These are phyloP conservation scores for Rhodosporidiobolus odoratus DNA, from an alignment of 768 basidiomycete species.

Conservation along the genomic window DNA sequence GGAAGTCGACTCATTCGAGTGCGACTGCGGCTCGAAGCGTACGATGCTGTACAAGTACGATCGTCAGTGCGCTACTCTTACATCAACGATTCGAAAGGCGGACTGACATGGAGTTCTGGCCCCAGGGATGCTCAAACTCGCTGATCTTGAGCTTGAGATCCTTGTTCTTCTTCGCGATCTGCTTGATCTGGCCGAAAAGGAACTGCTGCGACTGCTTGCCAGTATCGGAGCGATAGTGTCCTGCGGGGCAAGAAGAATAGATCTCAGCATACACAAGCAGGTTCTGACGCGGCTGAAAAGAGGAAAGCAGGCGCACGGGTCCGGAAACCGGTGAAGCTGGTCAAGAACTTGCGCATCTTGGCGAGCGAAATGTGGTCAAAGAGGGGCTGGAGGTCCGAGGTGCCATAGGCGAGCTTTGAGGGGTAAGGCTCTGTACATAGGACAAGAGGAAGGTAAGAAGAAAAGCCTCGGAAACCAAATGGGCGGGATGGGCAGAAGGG, in stretches of 20 bases:
- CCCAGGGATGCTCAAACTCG: conserved; percentile 47
- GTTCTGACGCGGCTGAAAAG: neutral
- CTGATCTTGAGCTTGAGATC: conserved; percentile 30
- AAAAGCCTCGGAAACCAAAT: neutral
- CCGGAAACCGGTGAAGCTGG: conserved; percentile 42
- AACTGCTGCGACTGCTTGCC: conserved; percentile 49
- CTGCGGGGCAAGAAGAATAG: conserved; percentile 32
- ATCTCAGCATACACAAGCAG: neutral
- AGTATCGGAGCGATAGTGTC: conserved; percentile 49
- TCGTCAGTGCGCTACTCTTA: no score
- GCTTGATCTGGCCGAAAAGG: conserved; percentile 46
- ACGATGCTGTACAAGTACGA: conserved; percentile 40
- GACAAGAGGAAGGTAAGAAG: neutral
- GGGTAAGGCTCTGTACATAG: conserved; percentile 26
- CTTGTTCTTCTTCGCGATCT: conserved; percentile 38
- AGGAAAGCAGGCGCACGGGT: conserved; percentile 34
- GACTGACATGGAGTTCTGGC: conserved; percentile 43
- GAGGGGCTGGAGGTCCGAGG: conserved; percentile 13
- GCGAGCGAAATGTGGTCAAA: conserved; percentile 27
- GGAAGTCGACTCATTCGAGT: conserved; percentile 29
- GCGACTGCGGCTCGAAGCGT: conserved; percentile 41
- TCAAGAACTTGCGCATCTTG: conserved; percentile 36
- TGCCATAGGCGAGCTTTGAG: conserved; percentile 19
- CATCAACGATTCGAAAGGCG: neutral
- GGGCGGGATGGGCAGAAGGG: no score